Conservation (phyloP, 768 basidiomycete genomes). For the Amanita brunnescens region DNA sequence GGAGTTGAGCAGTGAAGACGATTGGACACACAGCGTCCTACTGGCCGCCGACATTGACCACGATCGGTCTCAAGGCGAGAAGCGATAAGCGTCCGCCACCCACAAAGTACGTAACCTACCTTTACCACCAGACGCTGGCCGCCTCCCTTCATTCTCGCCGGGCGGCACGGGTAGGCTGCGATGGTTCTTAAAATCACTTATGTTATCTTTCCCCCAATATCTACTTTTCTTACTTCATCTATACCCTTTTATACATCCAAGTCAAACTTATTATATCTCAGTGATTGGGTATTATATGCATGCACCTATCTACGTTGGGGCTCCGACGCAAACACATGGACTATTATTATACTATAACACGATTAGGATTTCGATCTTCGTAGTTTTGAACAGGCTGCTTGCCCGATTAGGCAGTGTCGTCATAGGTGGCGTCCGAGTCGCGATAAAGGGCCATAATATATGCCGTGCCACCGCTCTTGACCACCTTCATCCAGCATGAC, state of each 20-base stretch:
- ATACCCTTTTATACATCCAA: slow-evolving; percentile 1
- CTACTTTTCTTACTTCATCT: slow-evolving; percentile 1
- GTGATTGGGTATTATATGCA: background rate
- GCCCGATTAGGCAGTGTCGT: slow-evolving; percentile 4
- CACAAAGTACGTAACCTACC: background rate
- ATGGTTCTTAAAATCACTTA: background rate
- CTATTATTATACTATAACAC: slow-evolving; percentile 5
- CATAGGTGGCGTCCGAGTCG: background rate
- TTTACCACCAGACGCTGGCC: background rate
- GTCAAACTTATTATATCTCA: background rate
- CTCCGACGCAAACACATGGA: slow-evolving; percentile 4
- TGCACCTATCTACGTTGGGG: slow-evolving; percentile 3
- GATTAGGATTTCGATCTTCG: background rate
- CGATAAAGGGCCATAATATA: background rate
- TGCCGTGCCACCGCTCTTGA: background rate
- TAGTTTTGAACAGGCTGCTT: background rate
- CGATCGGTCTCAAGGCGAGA: slow-evolving; percentile 16
- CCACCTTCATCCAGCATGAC: slow-evolving; percentile 24
- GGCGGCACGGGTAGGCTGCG: background rate
- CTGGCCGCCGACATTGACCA: slow-evolving; percentile 52
- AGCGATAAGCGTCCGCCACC: background rate
- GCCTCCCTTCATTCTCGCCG: background rate
- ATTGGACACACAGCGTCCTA: slow-evolving; percentile 71
- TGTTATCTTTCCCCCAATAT: background rate
- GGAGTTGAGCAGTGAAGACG: slow-evolving; percentile 37